Evolutionary conservation across 306 rosid species (phyloP).

Genomic region (Canavalia gladiata): DNA sequence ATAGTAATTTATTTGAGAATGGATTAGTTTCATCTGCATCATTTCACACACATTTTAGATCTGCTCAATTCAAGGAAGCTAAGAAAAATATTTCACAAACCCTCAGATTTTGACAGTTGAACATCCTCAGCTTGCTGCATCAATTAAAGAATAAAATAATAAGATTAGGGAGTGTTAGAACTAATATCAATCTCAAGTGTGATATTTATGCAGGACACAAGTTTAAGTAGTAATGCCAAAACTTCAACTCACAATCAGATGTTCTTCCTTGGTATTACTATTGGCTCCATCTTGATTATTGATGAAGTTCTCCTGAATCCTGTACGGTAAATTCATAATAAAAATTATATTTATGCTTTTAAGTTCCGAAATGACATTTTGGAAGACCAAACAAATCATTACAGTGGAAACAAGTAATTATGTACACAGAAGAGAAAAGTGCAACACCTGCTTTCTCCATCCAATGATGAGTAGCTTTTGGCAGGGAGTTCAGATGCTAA

Average conservation of each 20-base stretch:
- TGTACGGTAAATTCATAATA: constrained; percentile 44
- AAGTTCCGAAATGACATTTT: constrained; percentile 17
- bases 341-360: constrained; percentile 20
- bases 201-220: constrained; percentile 33
- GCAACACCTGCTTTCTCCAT: constrained; percentile 76
- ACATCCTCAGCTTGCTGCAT: constrained; percentile 69
- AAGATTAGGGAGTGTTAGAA: constrained; percentile 43
- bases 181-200: constrained; percentile 38
- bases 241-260: constrained; percentile 65
- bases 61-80: constrained; percentile 33
- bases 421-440: constrained; percentile 33
- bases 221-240: constrained; percentile 41
- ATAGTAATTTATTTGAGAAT: constrained; percentile 22
- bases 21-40: constrained; percentile 16
- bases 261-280: constrained; percentile 61
- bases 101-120: constrained; percentile 66
- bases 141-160: constrained; percentile 48
- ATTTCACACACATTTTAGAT: constrained; percentile 23
- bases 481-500: constrained; percentile 73
- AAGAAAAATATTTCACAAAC: constrained; percentile 60
- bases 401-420: constrained; percentile 20
- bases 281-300: constrained; percentile 56
- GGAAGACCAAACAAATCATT: constrained; percentile 27
- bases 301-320: constrained; percentile 62
- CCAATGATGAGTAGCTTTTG: constrained; percentile 51